Base-by-base conservation (phyloP, 179 eudicot genomes). In the Beta macrorhiza region DNA sequence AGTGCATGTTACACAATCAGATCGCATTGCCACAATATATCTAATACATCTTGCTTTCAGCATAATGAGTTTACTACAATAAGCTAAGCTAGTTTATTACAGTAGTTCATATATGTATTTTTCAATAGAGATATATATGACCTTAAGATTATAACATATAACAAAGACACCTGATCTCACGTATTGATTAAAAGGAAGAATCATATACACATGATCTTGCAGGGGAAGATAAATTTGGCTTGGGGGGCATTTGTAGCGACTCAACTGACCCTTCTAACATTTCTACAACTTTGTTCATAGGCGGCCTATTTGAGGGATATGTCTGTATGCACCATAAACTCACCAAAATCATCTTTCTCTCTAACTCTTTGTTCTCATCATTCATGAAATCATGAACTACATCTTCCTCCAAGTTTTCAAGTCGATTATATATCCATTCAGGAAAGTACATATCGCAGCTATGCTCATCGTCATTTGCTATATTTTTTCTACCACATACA, bases 361-460 rank as follows among this genome's bases (percentile, higher is more conserved):
- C 64, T 32, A 74, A 56, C 53, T 15, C 76, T 29, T 55, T 57
- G 4, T 13, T 51, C 19, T 9, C 17, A 13, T 22, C 42, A 0
- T 13, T 32, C n/a, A 52, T 15, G 14, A 22, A 22, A 42, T 17
- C 45, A 52, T 73, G 61, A 22, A 13, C 6, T 25, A 29, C 44
- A 55, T 2, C 44, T 53, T 52, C 76, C 2, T 73, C 45, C 44
- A 52, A 7, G 13, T 5, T 7, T 16, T 56, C 64, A 32, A 74
- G 49, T 6, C 25, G 64, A 16, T 69, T 72, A 37, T 75, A 79
- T 42, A 79, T 70, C 80, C 82, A 67, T 19, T 67, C 44, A 0
- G 82, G 80, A 75, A 83, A 79, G 22, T 75, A 79, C 53, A 29
- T 6, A 19, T 83, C 82, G 59, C 79, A 75, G 10, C 69, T 71